Evolutionary conservation across 129 eudicot genomes (phyloP).

Genomic region (Escallonia herrerae): DNA sequence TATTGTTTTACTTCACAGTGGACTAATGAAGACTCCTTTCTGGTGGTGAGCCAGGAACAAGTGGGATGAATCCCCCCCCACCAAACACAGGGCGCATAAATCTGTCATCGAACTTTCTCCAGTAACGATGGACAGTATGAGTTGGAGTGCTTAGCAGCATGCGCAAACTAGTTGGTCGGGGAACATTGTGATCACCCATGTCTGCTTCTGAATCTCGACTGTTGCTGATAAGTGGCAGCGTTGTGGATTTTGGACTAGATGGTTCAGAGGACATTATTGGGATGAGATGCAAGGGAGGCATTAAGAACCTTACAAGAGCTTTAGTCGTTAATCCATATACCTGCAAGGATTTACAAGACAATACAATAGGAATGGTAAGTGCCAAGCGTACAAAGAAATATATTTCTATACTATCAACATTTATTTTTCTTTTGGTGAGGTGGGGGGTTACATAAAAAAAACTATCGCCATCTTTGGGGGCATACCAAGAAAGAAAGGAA

Average conservation of each 20-base stretch:
- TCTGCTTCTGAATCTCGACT: slow-evolving; percentile 23
- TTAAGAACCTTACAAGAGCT: slow-evolving; percentile 43
- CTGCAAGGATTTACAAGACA: slow-evolving; percentile 14
- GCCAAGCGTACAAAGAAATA: neutral
- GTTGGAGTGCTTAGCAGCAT: slow-evolving; percentile 46
- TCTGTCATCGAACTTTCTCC: slow-evolving; percentile 67
- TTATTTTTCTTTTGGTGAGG: no score
- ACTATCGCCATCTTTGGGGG: no score
- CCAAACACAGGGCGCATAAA: slow-evolving; percentile 81
- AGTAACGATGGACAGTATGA: slow-evolving; percentile 51
- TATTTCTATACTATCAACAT: no score
- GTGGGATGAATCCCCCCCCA: slow-evolving; percentile 49
- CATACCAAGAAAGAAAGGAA: no score
- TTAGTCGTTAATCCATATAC: slow-evolving; percentile 75
- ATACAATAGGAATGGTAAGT: neutral
- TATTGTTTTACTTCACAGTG: neutral
- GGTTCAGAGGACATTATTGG: slow-evolving; percentile 22
- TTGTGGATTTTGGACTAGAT: slow-evolving; percentile 45
- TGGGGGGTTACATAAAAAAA: no score
- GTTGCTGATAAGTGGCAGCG: slow-evolving; percentile 41
- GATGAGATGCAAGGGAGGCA: slow-evolving; percentile 26
- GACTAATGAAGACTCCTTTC: slow-evolving; percentile 2
- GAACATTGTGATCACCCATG: slow-evolving; percentile 11
- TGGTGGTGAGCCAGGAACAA: slow-evolving; percentile 16
- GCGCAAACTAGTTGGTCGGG: slow-evolving; percentile 25